Conservation (phyloP, 2,329 filamentous ascomycete species). For the Ophiostoma pallidulum region DNA sequence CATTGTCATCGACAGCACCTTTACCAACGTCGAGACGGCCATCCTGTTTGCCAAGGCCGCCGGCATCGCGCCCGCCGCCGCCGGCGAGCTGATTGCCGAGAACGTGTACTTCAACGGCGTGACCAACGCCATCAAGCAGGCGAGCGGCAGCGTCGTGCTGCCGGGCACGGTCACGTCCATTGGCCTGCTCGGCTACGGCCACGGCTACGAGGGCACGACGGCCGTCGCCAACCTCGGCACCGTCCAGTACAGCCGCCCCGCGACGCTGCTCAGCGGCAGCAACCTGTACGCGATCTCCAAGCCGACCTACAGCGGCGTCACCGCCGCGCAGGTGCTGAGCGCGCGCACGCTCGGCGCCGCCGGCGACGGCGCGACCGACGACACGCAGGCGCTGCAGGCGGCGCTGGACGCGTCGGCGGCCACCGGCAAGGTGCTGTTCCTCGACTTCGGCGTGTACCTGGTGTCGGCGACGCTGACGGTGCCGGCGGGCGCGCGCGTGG, state of each 20-base stretch:
- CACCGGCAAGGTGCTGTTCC: constrained; percentile 45
- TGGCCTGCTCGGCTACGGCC: constrained; percentile 29
- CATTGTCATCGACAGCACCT: constrained; percentile 61
- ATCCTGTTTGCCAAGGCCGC: constrained; percentile 45
- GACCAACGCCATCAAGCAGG: constrained; percentile 32
- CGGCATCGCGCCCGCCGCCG: constrained; percentile 25
- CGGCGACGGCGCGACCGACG: constrained; percentile 65
- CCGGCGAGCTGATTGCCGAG: constrained; percentile 36
- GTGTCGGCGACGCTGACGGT: constrained; percentile 46
- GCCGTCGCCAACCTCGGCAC: constrained; percentile 19
- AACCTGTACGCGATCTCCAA: constrained; percentile 64
- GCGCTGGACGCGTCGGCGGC: constrained; percentile 43
- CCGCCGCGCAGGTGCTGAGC: constrained; percentile 52
- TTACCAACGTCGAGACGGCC: constrained; percentile 57
- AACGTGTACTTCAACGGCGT: constrained; percentile 35
- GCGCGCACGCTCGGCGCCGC: constrained; percentile 57
- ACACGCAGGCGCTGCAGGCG: constrained; percentile 57
- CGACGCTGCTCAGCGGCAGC: constrained; percentile 40
- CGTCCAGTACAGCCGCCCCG: constrained; percentile 43
- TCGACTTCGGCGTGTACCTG: constrained; percentile 53
- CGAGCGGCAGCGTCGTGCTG: constrained; percentile 35
- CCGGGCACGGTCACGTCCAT: constrained; percentile 35
- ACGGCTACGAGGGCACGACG: constrained; percentile 24
- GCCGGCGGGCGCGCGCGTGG: constrained; percentile 41
- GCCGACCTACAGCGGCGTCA: constrained; percentile 58